Evolutionary conservation across 306 rosid species (phyloP).

Genomic region (Gastrolobium bilobum): DNA sequence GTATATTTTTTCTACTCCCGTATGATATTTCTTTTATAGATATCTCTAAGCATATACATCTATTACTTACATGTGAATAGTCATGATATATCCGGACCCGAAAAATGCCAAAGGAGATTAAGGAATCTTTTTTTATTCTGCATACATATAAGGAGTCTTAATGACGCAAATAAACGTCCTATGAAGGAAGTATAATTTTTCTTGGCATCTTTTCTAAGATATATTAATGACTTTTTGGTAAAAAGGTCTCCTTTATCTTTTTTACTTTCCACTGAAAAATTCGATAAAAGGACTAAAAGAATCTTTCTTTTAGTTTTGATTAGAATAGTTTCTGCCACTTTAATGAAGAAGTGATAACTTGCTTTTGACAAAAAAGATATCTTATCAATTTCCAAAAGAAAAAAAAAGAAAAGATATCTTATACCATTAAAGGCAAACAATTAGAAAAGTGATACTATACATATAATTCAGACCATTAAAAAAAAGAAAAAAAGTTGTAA

Average conservation of each 20-base stretch:
- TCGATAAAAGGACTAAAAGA: background rate
- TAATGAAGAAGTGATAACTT: background rate
- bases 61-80: no score
- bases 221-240: constrained; percentile 19
- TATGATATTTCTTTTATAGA: no score
- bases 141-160: no score
- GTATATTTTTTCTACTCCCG: no score
- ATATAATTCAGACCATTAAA: background rate
- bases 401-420: background rate
- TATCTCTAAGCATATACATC: no score
- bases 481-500: background rate
- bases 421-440: background rate
- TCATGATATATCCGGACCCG: no score
- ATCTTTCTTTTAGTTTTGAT: constrained; percentile 41
- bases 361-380: constrained; percentile 11
- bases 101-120: no score
- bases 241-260: constrained; percentile 18
- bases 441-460: background rate
- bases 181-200: constrained; percentile 14
- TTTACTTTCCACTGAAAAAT: constrained; percentile 25
- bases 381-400: background rate
- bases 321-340: constrained; percentile 29
- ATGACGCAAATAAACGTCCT: background rate
- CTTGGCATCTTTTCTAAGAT: constrained; percentile 35
- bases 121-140: no score